Evolutionary conservation across 257 asterid species (phyloP).

Genomic region (Leonotis leonurus): DNA sequence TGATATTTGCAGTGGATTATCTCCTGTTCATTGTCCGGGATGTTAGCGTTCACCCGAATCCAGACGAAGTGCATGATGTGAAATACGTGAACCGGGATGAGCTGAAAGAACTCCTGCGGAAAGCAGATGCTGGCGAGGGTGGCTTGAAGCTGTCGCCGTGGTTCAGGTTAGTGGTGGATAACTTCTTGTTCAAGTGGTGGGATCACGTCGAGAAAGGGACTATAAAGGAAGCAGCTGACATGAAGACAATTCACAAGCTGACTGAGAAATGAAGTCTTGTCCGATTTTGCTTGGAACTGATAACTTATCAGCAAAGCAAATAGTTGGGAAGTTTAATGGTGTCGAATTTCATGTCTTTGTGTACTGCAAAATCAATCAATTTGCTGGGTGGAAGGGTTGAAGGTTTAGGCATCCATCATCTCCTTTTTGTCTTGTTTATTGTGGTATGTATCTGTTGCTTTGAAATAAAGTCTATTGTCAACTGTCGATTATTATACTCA

Average conservation of each 20-base stretch:
- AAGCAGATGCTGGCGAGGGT: constrained; percentile 89
- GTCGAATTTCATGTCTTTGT: background rate
- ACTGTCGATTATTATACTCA: background rate
- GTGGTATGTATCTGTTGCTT: background rate
- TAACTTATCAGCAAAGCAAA: background rate
- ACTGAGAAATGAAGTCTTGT: constrained; percentile 13
- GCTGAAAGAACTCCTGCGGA: constrained; percentile 67
- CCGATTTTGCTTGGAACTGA: background rate
- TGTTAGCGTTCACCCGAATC: constrained; percentile 69
- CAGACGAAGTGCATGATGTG: constrained; percentile 82
- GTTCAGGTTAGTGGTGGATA: constrained; percentile 86
- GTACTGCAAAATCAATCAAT: background rate
- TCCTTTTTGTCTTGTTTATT: background rate
- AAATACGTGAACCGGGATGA: constrained; percentile 65
- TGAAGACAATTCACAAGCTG: constrained; percentile 86
- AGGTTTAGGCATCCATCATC: constrained; percentile 2
- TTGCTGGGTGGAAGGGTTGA: background rate
- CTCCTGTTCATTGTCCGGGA: constrained; percentile 84
- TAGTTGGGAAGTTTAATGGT: background rate
- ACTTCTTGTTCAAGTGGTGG: constrained; percentile 96
- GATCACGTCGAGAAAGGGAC: constrained; percentile 90
- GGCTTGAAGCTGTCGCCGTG: constrained; percentile 90
- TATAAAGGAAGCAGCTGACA: constrained; percentile 54
- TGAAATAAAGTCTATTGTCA: constrained; percentile 10
- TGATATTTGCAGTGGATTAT: constrained; percentile 64